Evolutionary conservation across 495 filamentous ascomycete genomes (phyloP), one percentile per base, ranked within the genome.

Genomic region (Penicillium turbatum): DNA sequence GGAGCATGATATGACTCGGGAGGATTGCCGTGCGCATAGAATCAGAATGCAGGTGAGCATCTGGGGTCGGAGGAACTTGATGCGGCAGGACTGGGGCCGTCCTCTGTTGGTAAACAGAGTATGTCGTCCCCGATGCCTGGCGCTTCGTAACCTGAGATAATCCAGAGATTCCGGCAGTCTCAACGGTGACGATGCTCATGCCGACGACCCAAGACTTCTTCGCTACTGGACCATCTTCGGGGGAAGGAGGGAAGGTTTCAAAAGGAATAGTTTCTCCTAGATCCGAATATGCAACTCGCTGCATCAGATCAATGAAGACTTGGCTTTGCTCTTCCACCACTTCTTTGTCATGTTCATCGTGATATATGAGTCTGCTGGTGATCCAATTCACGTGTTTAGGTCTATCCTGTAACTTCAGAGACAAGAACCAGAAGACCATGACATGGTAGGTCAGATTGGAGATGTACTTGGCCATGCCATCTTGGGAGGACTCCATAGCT

Each of bases 231-330:
- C 87, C 89, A 65, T 88, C 85, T 9, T 75, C 72, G 8, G 82
- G 74, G 6, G 82, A 74, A 11, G 82, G 82, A 51, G 89, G 84
- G 16, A 85, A 82, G 1, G 70, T 78, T 19, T 72, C 56, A 36
- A 68, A 74, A 0, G 72, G 72, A 36, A 78, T 66, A 9, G 79
- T 80, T 45, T 80, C 73, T 36, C 81, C 88, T 47, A 88, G 78
- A 66, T 96, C 90, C 0, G 89, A 90, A 67, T 86, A 96, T 10
- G 90, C 85, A 35, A 90, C 86, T 53, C 91, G 79, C 60, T 96
- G 91, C 87, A 99, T 92, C 76, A 97, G 86, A 67, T 99, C 95
- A 36, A 97, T 85, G 19, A 92, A 92, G 11, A 96, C 89, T 53
- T 92, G 84, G 29, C 89, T 92, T 63, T 96, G 92, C 66, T 97